Evolutionary conservation across 345 rosid species (phyloP), one percentile per base, ranked within the genome.

Genomic region (Brassica incana): DNA sequence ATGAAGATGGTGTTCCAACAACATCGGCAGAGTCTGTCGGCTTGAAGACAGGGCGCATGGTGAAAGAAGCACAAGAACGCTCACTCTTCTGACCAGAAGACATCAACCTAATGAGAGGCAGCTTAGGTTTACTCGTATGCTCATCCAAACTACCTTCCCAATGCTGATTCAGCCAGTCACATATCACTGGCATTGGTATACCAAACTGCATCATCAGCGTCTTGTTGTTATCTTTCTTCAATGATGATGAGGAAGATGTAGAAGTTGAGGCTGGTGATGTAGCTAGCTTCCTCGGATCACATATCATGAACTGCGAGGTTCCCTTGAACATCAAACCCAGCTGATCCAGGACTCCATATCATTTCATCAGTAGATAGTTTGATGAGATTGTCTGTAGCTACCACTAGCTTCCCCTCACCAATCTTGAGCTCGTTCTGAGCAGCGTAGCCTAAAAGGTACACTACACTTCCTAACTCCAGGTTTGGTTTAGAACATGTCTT

Each of bases 81-180:
- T 95, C 99, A 33, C 92, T 90, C 84, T 86, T 95, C 84, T 89
- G 97, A 80, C 98, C 93, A 3, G 98, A 62, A 71, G 99, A 91
- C 97, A 92, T 92, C 82, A 95, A 80, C 71, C 97, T 84, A 76
- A 92, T 89, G 75, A 92, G 84, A 65, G 99, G 99, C 71, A 92
- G 77, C 82, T 90, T 95, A 2, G 98, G 95, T 75, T 92, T 95
- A 9, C 88, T 89, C 58, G 84, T 84, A 69, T 85, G 89, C 81
- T 95, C 98, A 68, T 95, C 99, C 0, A 95, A 91, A 82, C 86
- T 89, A 70, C 98, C 99, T 86, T 95, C 99, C 98, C 98, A 92
- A 76, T 95, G 99, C 85, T 92, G 99, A 85, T 90, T 92, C 67
- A 92, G 87, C 98, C 99, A 92, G 85, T 95, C 97, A 74, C 94